phyloP scores from a whole-genome alignment of 305 asterid species.

The Euphrasia arctica region DNA sequence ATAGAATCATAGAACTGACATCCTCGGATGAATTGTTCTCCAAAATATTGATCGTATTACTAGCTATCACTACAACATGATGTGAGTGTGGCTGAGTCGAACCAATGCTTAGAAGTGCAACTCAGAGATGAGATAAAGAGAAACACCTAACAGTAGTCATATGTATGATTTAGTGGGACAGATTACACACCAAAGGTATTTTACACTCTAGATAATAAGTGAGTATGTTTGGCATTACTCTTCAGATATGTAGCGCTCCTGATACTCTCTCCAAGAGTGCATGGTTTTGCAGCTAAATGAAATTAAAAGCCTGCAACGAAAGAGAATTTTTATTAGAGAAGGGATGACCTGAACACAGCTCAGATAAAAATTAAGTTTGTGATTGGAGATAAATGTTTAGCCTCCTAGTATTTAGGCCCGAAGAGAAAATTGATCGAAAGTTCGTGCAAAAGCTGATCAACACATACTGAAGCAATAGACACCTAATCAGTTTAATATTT shows the following conservation, averaged over 20 bases:
- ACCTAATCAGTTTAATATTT: background rate
- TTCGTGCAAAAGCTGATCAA: conserved; percentile 1
- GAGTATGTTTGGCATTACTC: no score
- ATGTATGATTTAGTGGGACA: background rate
- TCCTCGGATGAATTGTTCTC: no score
- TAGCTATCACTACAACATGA: background rate
- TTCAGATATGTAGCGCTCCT: conserved; percentile 7
- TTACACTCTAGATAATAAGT: background rate
- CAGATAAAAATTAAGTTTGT: no score
- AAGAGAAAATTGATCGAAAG: background rate
- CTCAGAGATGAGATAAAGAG: background rate
- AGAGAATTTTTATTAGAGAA: conserved; percentile 21
- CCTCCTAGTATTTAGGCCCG: background rate
- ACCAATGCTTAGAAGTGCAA: background rate
- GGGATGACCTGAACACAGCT: conserved; percentile 5
- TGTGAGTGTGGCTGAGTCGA: no score
- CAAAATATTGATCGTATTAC: background rate
- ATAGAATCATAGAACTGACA: background rate
- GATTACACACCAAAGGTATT: conserved; percentile 5
- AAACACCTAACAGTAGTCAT: background rate
- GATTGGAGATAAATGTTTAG: background rate
- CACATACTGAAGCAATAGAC: conserved; percentile 19
- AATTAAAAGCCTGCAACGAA: conserved; percentile 24
- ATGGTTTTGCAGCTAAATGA: no score
- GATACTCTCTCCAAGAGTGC: conserved; percentile 15